Evolutionary conservation across 345 rosid genomes (phyloP).

Genomic region (Geranium brycei): DNA sequence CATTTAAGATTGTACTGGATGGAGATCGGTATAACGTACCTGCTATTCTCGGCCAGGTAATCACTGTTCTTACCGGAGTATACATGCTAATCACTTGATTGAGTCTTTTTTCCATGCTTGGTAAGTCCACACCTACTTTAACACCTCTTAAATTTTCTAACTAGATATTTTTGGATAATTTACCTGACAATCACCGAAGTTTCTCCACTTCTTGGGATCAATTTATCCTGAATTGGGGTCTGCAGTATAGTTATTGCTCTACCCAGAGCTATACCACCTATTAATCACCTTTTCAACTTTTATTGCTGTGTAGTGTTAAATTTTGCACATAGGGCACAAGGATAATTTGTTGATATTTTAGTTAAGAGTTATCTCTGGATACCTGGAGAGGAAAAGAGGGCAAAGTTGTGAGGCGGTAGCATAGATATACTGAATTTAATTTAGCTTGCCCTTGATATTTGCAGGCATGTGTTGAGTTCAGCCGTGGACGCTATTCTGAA

Average conservation of each 20-base stretch:
- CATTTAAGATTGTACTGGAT: slow-evolving; percentile 75
- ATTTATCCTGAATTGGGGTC: not conserved
- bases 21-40: slow-evolving; percentile 72
- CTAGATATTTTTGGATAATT: too few species aligned
- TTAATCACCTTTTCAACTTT: not conserved
- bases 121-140: not conserved
- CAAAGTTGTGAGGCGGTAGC: not conserved
- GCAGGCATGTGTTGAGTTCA: slow-evolving; percentile 91
- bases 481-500: slow-evolving; percentile 63
- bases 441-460: slow-evolving; percentile 9
- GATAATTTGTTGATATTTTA: not conserved
- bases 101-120: not conserved
- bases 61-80: not conserved
- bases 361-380: not conserved
- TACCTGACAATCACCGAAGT: not conserved
- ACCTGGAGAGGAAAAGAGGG: not conserved
- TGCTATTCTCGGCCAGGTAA: slow-evolving; percentile 96
- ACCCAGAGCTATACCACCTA: not conserved
- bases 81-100: not conserved
- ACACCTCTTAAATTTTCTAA: not conserved
- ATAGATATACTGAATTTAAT: not conserved
- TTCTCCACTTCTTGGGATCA: too few species aligned
- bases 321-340: not conserved
- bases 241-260: not conserved
- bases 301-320: not conserved